A percentile compares a stretch with the other conserved stretches of the same genome.
These are phyloP conservation scores for Blastocrithidia nonstop DNA, from an alignment of 208 protist genomes.

Conservation along the genomic window DNA sequence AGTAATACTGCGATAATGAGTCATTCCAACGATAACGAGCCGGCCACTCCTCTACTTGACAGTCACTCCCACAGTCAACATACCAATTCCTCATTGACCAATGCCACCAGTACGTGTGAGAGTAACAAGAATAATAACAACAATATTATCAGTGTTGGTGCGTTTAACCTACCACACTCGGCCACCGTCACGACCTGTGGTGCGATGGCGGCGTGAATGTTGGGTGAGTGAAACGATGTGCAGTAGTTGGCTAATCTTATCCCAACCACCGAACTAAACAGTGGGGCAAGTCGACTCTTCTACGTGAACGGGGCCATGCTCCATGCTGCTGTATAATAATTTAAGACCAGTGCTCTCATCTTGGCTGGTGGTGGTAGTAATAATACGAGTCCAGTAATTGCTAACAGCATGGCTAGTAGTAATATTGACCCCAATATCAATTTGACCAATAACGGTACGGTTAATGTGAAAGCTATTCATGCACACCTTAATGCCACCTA, in stretches of 20 bases:
- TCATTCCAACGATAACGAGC: too few relatives aligned
- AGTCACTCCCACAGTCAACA: conserved; percentile 1
- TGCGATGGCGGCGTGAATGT: conserved; percentile 72
- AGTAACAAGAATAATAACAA: background rate
- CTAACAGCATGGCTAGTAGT: conserved; percentile 1
- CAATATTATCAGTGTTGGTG: background rate
- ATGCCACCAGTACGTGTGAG: background rate
- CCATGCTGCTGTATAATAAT: conserved; percentile 19
- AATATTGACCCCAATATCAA: background rate
- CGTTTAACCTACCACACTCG: conserved; percentile 13
- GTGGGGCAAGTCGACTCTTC: conserved; percentile 43
- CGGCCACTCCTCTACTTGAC: too few relatives aligned
- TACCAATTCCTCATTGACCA: background rate
- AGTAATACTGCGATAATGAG: too few relatives aligned
- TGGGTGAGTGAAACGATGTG: conserved; percentile 71
- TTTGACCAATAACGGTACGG: background rate
- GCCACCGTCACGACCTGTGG: conserved; percentile 58
- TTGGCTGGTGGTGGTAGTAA: too few relatives aligned
- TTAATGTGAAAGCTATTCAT: too few relatives aligned
- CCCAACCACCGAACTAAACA: conserved; percentile 44
- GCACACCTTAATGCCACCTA: conserved; percentile 11
- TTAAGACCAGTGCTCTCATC: background rate
- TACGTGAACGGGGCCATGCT: conserved; percentile 51
- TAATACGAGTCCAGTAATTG: too few relatives aligned
- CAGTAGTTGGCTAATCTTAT: conserved; percentile 56